Evolutionary conservation across 2,329 filamentous ascomycete genomes (phyloP).

Genomic region (Paraphoma sp.): DNA sequence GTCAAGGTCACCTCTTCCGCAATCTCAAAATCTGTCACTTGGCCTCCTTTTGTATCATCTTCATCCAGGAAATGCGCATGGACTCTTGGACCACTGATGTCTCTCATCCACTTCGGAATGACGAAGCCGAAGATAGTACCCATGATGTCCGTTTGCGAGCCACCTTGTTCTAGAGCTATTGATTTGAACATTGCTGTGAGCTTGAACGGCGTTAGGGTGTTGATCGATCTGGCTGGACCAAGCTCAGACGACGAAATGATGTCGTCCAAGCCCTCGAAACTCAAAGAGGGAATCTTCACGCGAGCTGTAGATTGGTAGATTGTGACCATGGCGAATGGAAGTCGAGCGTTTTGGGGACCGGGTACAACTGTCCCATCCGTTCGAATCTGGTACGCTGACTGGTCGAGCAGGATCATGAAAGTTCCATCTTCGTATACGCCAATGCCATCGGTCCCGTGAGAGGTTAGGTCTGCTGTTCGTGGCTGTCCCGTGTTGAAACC

Average conservation of each 20-base stretch:
- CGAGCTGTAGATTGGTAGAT: conserved; percentile 47
- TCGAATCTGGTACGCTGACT: conserved; percentile 42
- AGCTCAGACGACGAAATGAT: conserved; percentile 19
- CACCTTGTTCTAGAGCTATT: conserved; percentile 31
- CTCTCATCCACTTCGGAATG: conserved; percentile 50
- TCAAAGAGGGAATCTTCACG: conserved; percentile 27
- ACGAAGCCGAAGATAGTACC: conserved; percentile 51
- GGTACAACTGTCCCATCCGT: conserved; percentile 36
- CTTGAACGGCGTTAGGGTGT: conserved; percentile 51
- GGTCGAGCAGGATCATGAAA: conserved; percentile 46
- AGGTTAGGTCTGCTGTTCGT: conserved; percentile 45
- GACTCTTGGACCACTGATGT: conserved; percentile 48
- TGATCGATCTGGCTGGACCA: conserved; percentile 35
- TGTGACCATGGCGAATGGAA: conserved; percentile 52
- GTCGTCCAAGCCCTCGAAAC: conserved; percentile 24
- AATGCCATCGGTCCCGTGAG: conserved; percentile 53
- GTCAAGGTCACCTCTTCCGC: conserved; percentile 41
- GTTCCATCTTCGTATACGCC: conserved; percentile 51
- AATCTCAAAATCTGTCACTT: conserved; percentile 48
- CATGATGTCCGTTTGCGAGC: conserved; percentile 36
- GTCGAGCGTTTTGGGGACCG: conserved; percentile 41
- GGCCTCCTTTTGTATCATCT: conserved; percentile 42
- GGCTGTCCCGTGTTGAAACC: conserved; percentile 46
- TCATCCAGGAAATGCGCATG: conserved; percentile 45
- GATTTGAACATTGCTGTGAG: conserved; percentile 46